phyloP scores from a whole-genome alignment of 2,329 filamentous ascomycete genomes.

The Huntiella bhutanensis region DNA sequence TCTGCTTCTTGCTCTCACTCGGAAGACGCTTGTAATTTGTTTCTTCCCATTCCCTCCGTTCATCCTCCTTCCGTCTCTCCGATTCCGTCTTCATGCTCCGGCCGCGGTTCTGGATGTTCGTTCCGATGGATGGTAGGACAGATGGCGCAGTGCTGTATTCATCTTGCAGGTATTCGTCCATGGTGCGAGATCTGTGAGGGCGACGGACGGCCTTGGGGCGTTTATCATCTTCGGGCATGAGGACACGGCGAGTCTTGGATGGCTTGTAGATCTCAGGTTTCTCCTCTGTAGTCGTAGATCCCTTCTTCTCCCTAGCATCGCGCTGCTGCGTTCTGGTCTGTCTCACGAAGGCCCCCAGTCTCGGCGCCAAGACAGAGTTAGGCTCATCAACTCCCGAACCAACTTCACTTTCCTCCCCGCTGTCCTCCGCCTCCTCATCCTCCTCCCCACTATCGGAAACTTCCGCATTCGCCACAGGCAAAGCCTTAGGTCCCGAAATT shows the following conservation, averaged over 20 bases:
- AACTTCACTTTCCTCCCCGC: constrained; percentile 19
- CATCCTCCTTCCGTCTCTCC: constrained; percentile 59
- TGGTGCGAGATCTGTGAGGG: constrained; percentile 56
- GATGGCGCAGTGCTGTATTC: constrained; percentile 69
- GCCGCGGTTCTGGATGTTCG: constrained; percentile 64
- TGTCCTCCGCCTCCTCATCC: constrained; percentile 19
- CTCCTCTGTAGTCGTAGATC: constrained; percentile 16
- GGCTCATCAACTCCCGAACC: constrained; percentile 11
- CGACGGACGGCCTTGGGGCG: constrained; percentile 33
- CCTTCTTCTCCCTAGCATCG: constrained; percentile 10
- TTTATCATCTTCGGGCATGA: constrained; percentile 55
- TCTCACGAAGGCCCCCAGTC: constrained; percentile 8
- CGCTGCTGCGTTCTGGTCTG: constrained; percentile 9
- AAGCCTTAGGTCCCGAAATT: constrained; percentile 7
- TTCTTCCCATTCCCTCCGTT: constrained; percentile 77
- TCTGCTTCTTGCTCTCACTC: constrained; percentile 72
- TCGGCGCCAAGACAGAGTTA: constrained; percentile 10
- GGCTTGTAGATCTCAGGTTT: constrained; percentile 61
- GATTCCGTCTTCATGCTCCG: constrained; percentile 58
- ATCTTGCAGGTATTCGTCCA: constrained; percentile 79
- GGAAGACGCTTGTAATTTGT: constrained; percentile 77
- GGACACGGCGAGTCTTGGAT: constrained; percentile 68
- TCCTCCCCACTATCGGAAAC: constrained; percentile 17
- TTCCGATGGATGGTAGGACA: constrained; percentile 79
- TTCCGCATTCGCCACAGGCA: constrained; percentile 5